Evolutionary conservation across 495 filamentous ascomycete genomes (phyloP), one percentile per base, ranked within the genome.

Genomic region (Penicillium ucsense): DNA sequence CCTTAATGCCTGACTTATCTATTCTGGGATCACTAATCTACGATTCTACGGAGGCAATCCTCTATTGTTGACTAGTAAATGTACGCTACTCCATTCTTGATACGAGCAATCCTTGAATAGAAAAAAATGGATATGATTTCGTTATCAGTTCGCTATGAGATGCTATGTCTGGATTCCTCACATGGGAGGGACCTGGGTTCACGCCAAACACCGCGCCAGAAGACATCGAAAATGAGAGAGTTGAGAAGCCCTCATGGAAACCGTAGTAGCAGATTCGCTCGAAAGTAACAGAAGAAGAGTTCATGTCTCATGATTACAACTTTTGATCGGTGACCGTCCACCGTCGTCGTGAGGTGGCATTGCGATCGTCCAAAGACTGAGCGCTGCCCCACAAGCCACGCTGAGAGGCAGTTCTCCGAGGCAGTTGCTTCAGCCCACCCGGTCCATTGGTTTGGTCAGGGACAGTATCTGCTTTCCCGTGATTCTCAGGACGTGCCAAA

Each of bases 241-340:
- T 3, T 31, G 38, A 46, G 51, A 34, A 42, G 3, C 43, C 29
- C 20, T 20, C 20, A 20, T 20, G 20, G 20, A 20, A 20, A 20
- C 20, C 20, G 20, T 20, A 20, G 20, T 20, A 20, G 20, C 20
- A 20, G 20, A 20, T 20, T 20, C 20, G 20, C 20, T 2, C 20
- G 20, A 20, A 45, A 30, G 43, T 11, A 10, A 49, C 45, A 8
- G 7, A 49, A 43, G 47, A 47, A 31, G 40, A 37, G 20, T 47
- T 34, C 32, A 30, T 28, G 32, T n/a, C 4, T 29, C 8, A 42
- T 40, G 8, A 12, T 67, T 52, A 70, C 33, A 63, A 45, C 30
- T 67, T 67, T 31, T 65, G 63, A 48, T 74, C 71, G 6, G 65
- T 55, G 38, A 74, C 61, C 3, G 71, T 72, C 71, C 71, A 74